These are phyloP conservation scores for Cladosporium sp. DNA, from an alignment of 2,329 filamentous ascomycete genomes.

Conservation along the genomic window DNA sequence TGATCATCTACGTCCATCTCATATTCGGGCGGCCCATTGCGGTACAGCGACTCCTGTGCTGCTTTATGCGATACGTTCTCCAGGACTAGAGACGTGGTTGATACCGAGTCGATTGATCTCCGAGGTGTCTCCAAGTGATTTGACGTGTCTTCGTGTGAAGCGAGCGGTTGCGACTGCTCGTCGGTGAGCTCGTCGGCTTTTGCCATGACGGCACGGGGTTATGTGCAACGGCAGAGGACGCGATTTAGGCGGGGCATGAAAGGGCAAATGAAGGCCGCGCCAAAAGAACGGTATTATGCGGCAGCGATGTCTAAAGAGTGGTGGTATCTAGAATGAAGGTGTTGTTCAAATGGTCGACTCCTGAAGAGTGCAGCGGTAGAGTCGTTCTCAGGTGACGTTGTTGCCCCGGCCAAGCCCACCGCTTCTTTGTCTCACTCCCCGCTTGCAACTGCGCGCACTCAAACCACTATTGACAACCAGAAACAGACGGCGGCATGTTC, in stretches of 20 bases:
- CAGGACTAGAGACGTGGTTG: slow-evolving; percentile 77
- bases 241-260: neutral
- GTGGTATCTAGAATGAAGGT: no score
- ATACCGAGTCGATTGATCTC: slow-evolving; percentile 67
- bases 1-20: slow-evolving; percentile 51
- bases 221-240: neutral
- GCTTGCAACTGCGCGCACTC: neutral
- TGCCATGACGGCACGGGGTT: slow-evolving; percentile 15
- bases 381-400: neutral
- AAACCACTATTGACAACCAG: neutral
- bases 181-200: slow-evolving; percentile 27
- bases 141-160: slow-evolving; percentile 30
- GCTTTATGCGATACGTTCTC: slow-evolving; percentile 64
- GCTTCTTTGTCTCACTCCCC: neutral
- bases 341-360: neutral
- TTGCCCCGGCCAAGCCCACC: neutral
- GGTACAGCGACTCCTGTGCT: slow-evolving; percentile 40
- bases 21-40: slow-evolving; percentile 30
- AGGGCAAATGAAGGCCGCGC: no score
- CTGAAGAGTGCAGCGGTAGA: neutral
- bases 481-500: neutral
- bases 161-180: slow-evolving; percentile 45
- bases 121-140: slow-evolving; percentile 38
- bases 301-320: no score
- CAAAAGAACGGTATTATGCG: neutral